A percentile compares a stretch with the other conserved stretches of the same genome.
phyloP scores from a whole-genome alignment of 352 stramenopile species.

The Thalassiosira hispida region DNA sequence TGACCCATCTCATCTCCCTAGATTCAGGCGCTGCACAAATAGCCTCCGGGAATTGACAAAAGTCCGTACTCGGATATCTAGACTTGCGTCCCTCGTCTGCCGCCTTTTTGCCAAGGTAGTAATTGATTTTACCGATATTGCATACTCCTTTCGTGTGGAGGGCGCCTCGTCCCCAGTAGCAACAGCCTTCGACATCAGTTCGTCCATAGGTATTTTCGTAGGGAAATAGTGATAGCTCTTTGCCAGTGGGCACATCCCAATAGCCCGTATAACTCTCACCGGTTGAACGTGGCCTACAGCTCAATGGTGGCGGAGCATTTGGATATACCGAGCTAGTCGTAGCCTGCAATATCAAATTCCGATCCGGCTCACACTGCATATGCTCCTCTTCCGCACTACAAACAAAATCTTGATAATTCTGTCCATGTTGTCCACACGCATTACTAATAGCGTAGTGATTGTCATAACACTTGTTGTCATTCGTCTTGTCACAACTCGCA shows the following conservation, averaged over 20 bases:
- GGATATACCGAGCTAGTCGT: background rate
- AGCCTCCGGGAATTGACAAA: constrained; percentile 40
- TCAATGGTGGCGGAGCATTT: constrained; percentile 8
- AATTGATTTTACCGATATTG: constrained; percentile 56
- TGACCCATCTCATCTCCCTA: constrained; percentile 44
- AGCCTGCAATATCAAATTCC: constrained; percentile 12
- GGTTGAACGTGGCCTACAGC: background rate
- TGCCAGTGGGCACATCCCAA: background rate
- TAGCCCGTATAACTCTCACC: background rate
- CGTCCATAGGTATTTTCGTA: background rate
- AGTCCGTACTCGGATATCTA: constrained; percentile 44
- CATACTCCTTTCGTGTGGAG: constrained; percentile 43
- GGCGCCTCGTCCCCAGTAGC: constrained; percentile 50
- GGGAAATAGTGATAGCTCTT: background rate
- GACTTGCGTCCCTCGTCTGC: constrained; percentile 2
- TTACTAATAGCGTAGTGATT: constrained; percentile 41
- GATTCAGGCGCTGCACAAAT: constrained; percentile 42
- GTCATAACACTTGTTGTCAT: background rate
- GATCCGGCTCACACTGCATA: constrained; percentile 33
- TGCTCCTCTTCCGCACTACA: constrained; percentile 6
- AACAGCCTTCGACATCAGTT: constrained; percentile 39
- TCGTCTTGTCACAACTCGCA: constrained; percentile 7
- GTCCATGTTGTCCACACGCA: constrained; percentile 45
- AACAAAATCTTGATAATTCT: constrained; percentile 45
- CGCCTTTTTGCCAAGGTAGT: constrained; percentile 31